Base-by-base conservation (phyloP, 1,284 basidiomycete species). In the Cutaneotrichosporon mucoides region DNA sequence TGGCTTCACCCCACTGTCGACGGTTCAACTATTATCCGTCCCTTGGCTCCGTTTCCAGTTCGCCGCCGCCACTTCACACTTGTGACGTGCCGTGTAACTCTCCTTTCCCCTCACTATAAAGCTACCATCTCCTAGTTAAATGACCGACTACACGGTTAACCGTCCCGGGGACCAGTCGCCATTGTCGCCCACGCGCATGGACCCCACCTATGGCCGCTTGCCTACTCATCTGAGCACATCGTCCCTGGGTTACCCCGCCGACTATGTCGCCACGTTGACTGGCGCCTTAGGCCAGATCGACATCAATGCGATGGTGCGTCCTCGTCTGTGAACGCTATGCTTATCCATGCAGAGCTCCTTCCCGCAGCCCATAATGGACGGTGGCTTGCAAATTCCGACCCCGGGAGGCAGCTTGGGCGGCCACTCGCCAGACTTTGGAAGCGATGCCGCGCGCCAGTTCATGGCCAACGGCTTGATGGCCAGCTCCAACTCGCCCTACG, bases 341-440 rank as follows among this genome's bases (percentile, higher is more conserved):
- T n/a, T n/a, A n/a, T n/a, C n/a, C n/a, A n/a, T n/a, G n/a, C 60
- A 63, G 59, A 48, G 62, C 10, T 63, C 62, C 12, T 63, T 60
- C 58, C 58, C 57, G 38, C 55, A 54, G 52, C 50, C 49, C 13
- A 46, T 56, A 13, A 15, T 44, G 13, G 57, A 42, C 11, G 57
- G 59, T 10, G 47, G 44, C 46, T 57, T 64, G 13, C 46, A 47
- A 52, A 48, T 61, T 9, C 42, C 57, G n/a, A 48, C 57, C 11
- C 52, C 55, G 8, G 59, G 59, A 35, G 57, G 52, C 8, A 46
- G 56, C 9, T 56, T 58, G 44, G 57, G 54, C 42, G 62, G 62
- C 38, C 56, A 61, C 55, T 64, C 63, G 38, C 63, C 63, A 15
- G 63, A 64, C 55, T 64, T 61, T 52, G 44, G 47, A 40, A 55